Percentiles rank a stretch among this genome's conserved stretches.
These are phyloP conservation scores for Butyriboletus loyo DNA, from an alignment of 768 basidiomycete genomes.

Conservation along the genomic window DNA sequence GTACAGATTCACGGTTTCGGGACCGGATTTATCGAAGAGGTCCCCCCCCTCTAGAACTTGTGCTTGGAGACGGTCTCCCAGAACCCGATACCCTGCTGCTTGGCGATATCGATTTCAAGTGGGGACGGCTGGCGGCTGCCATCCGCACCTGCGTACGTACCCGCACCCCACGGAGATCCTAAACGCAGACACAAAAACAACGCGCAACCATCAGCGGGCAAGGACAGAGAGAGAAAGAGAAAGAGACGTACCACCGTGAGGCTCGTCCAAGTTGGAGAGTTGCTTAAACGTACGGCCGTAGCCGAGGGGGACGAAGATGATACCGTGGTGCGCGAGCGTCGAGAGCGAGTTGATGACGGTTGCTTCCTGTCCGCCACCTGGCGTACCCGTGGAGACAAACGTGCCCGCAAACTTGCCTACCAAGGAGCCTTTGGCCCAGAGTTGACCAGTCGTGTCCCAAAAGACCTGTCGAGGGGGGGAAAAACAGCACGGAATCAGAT, in stretches of 20 bases:
- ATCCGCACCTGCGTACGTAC: constrained; percentile 47
- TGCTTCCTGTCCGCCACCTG: constrained; percentile 75
- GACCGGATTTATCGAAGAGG: too few species aligned
- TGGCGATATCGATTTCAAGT: constrained; percentile 52
- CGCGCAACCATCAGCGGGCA: too few species aligned
- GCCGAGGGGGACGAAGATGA: constrained; percentile 69
- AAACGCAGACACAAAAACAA: neutral
- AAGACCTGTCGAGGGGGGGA: constrained; percentile 44
- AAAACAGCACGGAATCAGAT: neutral
- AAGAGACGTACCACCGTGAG: constrained; percentile 53
- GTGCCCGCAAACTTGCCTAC: constrained; percentile 72
- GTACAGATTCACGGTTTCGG: neutral
- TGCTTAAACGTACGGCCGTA: constrained; percentile 48
- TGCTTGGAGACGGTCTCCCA: constrained; percentile 45
- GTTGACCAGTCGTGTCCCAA: constrained; percentile 70
- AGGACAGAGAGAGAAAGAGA: too few species aligned
- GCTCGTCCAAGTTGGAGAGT: constrained; percentile 43
- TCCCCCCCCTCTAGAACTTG: constrained; percentile 23
- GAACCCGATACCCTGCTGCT: constrained; percentile 52
- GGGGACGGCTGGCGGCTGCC: constrained; percentile 48
- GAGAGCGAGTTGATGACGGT: constrained; percentile 52
- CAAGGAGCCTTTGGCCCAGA: constrained; percentile 60
- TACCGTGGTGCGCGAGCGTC: constrained; percentile 70
- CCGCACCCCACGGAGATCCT: constrained; percentile 82
- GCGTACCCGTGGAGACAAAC: constrained; percentile 68